phyloP scores from a whole-genome alignment of 257 asterid genomes.

The Phtheirospermum japonicum region DNA sequence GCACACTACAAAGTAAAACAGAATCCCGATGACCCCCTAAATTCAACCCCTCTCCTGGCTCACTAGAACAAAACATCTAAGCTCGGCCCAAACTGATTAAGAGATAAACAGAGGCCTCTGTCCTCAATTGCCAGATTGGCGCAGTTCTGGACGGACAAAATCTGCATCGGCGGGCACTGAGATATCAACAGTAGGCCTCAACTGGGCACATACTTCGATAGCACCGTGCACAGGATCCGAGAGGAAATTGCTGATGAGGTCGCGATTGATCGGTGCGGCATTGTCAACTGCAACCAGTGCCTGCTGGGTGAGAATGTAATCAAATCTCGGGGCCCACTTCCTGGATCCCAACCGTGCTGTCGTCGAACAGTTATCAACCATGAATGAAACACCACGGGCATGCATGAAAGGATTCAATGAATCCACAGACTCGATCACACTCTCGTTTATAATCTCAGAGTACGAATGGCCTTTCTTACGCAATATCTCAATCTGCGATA shows the following conservation, averaged over 20 bases:
- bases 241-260: slow-evolving; percentile 82
- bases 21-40: too few relatives aligned
- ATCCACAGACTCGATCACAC: slow-evolving; percentile 88
- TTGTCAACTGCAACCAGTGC: slow-evolving; percentile 82
- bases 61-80: slow-evolving; percentile 6
- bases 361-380: slow-evolving; percentile 97
- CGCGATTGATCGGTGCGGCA: slow-evolving; percentile 58
- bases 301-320: slow-evolving; percentile 85
- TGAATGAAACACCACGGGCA: slow-evolving; percentile 94
- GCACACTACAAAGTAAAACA: background rate
- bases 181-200: slow-evolving; percentile 95
- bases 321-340: slow-evolving; percentile 96
- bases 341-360: slow-evolving; percentile 91
- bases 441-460: slow-evolving; percentile 90
- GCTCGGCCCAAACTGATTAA: slow-evolving; percentile 11
- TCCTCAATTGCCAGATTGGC: slow-evolving; percentile 34
- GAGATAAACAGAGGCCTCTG: too few relatives aligned
- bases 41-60: too few relatives aligned
- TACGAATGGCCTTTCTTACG: slow-evolving; percentile 96
- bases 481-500: slow-evolving; percentile 71
- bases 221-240: slow-evolving; percentile 87
- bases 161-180: slow-evolving; percentile 89
- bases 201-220: slow-evolving; percentile 73
- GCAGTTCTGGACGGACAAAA: slow-evolving; percentile 88
- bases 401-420: slow-evolving; percentile 96